Base-by-base conservation (phyloP, 805 yeast genomes). In the Starmerella vaccinii region DNA sequence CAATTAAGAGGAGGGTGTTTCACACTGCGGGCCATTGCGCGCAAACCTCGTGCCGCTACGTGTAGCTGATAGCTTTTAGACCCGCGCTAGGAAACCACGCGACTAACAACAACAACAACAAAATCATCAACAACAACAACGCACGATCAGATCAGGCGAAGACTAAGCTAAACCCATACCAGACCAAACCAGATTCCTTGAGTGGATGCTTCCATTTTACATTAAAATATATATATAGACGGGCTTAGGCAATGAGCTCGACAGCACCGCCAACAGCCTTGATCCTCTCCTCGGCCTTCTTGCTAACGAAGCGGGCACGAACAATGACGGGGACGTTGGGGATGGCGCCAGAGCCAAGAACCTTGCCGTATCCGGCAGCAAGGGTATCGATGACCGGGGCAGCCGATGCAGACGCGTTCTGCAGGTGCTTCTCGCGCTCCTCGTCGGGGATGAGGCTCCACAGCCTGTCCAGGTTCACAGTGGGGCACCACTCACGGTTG, bases 211-310 rank as follows among this genome's bases (percentile, higher is more conserved):
- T 16, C 15, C 15, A 15, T 29, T 49, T 49, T 29, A 46, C 30
- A 39, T 19, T 33, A 42, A 51, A 29, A 49, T 41, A 53, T 52
- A 51, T 23, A 42, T 34, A n/a, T 30, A 46, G 39, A 18, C 32
- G 18, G 23, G 46, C 43, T 84, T 87, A 92, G 76, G 98, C 99
- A 74, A 92, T 76, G 73, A 92, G 85, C 81, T 92, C 98, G 75
- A 92, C 94, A 72, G 85, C 98, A 85, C 99, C 99, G 79, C 99
- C 99, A 72, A 83, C 99, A 72, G 95, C 97, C 82, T 85, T 87
- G 81, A 92, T 92, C 82, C 90, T 92, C 81, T 92, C 89, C 83
- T 92, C 99, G 73, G 99, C 99, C 73, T 88, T 83, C 78, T 89
- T 84, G 68, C 97, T 88, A 68, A 92, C 99, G 73, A 83, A 92